Evolutionary conservation across 768 basidiomycete genomes (phyloP), one percentile per base, ranked within the genome.

Genomic region (Daedalea quercina): DNA sequence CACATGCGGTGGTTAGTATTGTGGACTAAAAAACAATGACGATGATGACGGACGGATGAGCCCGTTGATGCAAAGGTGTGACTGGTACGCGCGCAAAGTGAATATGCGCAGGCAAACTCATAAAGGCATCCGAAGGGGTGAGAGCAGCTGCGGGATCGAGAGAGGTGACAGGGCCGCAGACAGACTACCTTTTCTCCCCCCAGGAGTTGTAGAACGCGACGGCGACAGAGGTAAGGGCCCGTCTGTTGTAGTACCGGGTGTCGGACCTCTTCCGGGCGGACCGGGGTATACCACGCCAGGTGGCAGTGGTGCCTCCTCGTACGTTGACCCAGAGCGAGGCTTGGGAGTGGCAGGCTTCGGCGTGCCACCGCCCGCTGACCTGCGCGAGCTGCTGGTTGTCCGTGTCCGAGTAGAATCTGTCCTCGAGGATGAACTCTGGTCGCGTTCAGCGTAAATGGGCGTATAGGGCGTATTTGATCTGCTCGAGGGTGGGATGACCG

Each of bases 241-340:
- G 23, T 12, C 45, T 3, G 8, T 15, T 20, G 44, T 6, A 7
- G 15, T 34, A 17, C 22, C 13, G 9, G 44, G 33, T 17, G 52
- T 33, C 24, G 47, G 8, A 9, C 9, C 11, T 19, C 31, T 23
- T 24, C 28, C 51, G 7, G 48, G 54, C 17, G 54, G 59, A 15
- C 51, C 54, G 2, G 59, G 59, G 24, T 60, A 60, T 9, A 55
- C 52, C 34, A 57, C 28, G 31, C 54, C 54, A 1, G 56, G 35
- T 3, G 59, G 59, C 1, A 60, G 15, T 11, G 54, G 52, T 2
- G 59, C 59, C 49, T 55, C 56, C 12, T 24, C 52, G 51, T 60
- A 60, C 41, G 52, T 11, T 11, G 28, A 11, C 11, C 28, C 42
- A 24, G 35, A 47, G 3, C 28, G 24, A 9, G 48, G 25, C 7